Evolutionary conservation across 768 basidiomycete species (phyloP).

Genomic region (Rhodocollybia butyracea): DNA sequence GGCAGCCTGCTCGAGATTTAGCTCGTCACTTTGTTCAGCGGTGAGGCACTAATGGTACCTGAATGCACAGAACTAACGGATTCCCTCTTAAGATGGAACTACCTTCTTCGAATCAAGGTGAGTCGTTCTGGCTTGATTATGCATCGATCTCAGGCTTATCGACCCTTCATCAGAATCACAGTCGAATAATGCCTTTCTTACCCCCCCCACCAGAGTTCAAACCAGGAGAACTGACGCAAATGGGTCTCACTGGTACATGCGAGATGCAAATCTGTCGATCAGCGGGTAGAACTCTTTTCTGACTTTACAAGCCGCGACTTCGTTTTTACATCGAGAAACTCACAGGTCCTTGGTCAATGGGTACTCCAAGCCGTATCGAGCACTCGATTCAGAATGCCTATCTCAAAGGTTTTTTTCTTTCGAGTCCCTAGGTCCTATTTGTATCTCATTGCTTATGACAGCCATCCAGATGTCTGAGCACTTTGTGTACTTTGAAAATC

Average conservation of each 20-base stretch:
- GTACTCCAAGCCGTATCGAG: slow-evolving; percentile 80
- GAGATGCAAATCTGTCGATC: slow-evolving; percentile 97
- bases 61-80: neutral
- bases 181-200: slow-evolving; percentile 89
- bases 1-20: slow-evolving; percentile 92
- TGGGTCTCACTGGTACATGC: slow-evolving; percentile 92
- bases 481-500: slow-evolving; percentile 98
- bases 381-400: slow-evolving; percentile 95
- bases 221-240: slow-evolving; percentile 67
- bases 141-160: neutral
- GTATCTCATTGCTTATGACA: slow-evolving; percentile 22
- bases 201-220: slow-evolving; percentile 92
- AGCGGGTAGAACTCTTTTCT: too few relatives aligned
- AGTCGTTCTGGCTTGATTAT: slow-evolving; percentile 8
- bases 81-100: slow-evolving; percentile 75
- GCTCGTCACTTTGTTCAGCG: slow-evolving; percentile 93
- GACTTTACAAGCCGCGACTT: too few relatives aligned
- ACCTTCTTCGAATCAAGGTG: slow-evolving; percentile 89
- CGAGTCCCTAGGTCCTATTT: neutral
- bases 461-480: slow-evolving; percentile 93
- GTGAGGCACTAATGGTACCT: slow-evolving; percentile 32
- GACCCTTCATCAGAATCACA: slow-evolving; percentile 70
- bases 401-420: slow-evolving; percentile 59
- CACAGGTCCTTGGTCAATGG: slow-evolving; percentile 98
- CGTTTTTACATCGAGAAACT: too few relatives aligned